Evolutionary conservation across 257 asterid species (phyloP), one percentile per base, ranked within the genome.

Genomic region (Nicotiana otophora): DNA sequence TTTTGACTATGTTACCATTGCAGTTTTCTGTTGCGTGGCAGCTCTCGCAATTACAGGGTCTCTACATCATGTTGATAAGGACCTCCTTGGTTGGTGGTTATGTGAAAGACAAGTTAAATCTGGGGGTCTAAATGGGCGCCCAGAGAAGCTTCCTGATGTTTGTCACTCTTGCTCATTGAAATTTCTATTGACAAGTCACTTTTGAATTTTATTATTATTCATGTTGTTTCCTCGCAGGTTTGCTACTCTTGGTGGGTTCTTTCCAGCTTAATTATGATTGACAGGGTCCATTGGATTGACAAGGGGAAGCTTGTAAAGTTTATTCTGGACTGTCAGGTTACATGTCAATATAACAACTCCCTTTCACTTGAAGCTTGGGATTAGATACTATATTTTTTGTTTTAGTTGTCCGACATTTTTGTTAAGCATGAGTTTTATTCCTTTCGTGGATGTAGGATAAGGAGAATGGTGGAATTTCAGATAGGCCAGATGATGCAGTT

Each of bases 221-320:
- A 26, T 74, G 80, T 74, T 48, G 62, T 74, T 74, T 20, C 26
- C 8, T 15, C 78, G n/a, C 91, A 96, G 99, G 99, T 96, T 11
- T 94, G 99, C 92, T 96, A 96, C 86, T 93, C 99, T 5, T 96
- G 99, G 99, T 96, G 98, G 99, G 99, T 96, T 82, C 98, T 96
- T 70, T 89, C 94, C 77, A 94, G 99, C 82, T 93, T 96, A 87
- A 93, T 91, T 87, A 91, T 96, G 93, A 96, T 96, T 2, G 98
- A 93, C 83, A 88, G 98, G 83, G 98, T 91, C 84, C 98, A 94
- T 82, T 94, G 99, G 98, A 93, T 96, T 62, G 96, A 94, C 89
- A 93, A 93, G 87, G 89, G 82, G 58, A 96, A 93, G 88, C 98
- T 96, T 82, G 86, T 88, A 68, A 85, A 84, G 61, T 94, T 94